Base-by-base conservation (phyloP, 1,284 basidiomycete genomes). In the Phylloporus sp. region DNA sequence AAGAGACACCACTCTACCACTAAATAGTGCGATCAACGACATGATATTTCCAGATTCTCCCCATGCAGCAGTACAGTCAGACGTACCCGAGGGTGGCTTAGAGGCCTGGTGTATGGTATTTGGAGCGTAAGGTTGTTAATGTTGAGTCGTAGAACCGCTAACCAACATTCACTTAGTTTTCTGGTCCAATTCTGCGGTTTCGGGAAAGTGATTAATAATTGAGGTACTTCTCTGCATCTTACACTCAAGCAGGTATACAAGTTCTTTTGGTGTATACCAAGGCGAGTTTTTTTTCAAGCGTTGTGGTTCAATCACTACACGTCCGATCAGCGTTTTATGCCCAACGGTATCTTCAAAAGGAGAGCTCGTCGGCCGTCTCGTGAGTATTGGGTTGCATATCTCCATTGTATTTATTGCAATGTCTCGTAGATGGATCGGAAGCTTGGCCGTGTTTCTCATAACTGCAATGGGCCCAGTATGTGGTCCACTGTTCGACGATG, bases 1-100 rank as follows among this genome's bases (percentile, higher is more conserved):
- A 4, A 29, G 55, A 80, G 51, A 80, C 78, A 31, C 76, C 74
- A n/a, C 64, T 75, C 8, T 77, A 70, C 64, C 31, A 57, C 79
- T 20, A 68, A 78, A 53, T 72, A 77, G 15, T 58, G 62, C 22
- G 51, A 53, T 13, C 64, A 72, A 34, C 40, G 69, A 32, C 22
- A 61, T n/a, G n/a, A n/a, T 17, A 3, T 24, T 26, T 18, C 0
- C n/a, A 42, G 53, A 56, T 18, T 58, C 56, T 28, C 24, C 67
- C 3, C 34, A 46, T 22, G 6, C 39, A 3, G 2, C 20, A 11
- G 13, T 20, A 6, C 58, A 63, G 10, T 66, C 28, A 51, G 40
- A 59, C 4, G 40, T 67, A 11, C 65, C 74, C 0, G 74, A 75
- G 10, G 75, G 74, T 4, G 76, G 76, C 49, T 18, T 64, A 22